phyloP scores from a whole-genome alignment of 805 yeast species.

The Saturnispora silvae region DNA sequence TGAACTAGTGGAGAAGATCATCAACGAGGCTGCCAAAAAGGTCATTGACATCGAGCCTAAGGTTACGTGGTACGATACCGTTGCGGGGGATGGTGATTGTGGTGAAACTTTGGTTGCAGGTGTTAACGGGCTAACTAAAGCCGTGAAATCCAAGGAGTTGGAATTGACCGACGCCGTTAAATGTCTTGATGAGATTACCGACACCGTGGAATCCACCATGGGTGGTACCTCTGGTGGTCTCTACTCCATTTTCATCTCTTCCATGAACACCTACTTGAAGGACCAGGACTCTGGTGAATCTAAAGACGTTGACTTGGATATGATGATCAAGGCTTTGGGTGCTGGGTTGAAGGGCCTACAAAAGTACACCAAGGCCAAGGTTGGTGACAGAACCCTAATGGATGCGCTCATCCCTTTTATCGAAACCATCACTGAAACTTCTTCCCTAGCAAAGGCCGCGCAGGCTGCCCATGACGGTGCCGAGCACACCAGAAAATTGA shows the following conservation, averaged over 20 bases:
- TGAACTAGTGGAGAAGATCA: constrained; percentile 23
- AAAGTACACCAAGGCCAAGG: constrained; percentile 81
- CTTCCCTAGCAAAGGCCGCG: constrained; percentile 50
- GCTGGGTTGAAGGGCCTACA: constrained; percentile 62
- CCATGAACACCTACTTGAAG: constrained; percentile 47
- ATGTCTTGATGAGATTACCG: constrained; percentile 63
- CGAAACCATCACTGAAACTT: constrained; percentile 40
- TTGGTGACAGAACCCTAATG: constrained; percentile 80
- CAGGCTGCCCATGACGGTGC: constrained; percentile 69
- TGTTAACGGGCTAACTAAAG: constrained; percentile 56
- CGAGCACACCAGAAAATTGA: constrained; percentile 57
- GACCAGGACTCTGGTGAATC: constrained; percentile 29
- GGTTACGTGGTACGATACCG: constrained; percentile 75
- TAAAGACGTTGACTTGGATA: constrained; percentile 21
- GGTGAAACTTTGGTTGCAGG: constrained; percentile 86
- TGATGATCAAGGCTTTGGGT: constrained; percentile 36
- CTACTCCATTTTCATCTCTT: constrained; percentile 75
- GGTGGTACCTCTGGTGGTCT: constrained; percentile 97
- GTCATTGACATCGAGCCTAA: constrained; percentile 64
- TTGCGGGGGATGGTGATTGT: constrained; percentile 96
- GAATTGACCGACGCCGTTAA: constrained; percentile 41
- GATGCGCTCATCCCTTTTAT: constrained; percentile 88
- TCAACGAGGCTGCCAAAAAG: constrained; percentile 40
- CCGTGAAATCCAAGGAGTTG: constrained; percentile 32
- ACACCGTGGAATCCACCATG: constrained; percentile 76